Percentiles rank a stretch among this genome's conserved stretches.
These are phyloP conservation scores for Erythrobasidium hasegawianum DNA, from an alignment of 1,284 basidiomycete genomes.

Conservation along the genomic window DNA sequence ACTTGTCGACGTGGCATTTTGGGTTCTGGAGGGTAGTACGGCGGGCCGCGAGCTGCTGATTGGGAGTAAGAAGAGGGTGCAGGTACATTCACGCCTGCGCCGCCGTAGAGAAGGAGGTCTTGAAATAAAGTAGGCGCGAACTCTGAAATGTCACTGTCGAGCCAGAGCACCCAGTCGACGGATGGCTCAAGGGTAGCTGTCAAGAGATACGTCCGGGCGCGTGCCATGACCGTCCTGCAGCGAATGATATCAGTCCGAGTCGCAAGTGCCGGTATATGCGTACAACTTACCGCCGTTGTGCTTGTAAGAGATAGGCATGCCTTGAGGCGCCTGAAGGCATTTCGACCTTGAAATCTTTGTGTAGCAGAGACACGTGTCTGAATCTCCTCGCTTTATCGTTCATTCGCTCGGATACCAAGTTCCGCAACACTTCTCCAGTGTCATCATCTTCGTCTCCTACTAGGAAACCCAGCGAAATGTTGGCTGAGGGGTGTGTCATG, in stretches of 20 bases:
- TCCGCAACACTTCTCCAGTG: constrained; percentile 30
- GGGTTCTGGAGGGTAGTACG: no score
- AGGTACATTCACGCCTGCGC: constrained; percentile 27
- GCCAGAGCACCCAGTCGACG: constrained; percentile 40
- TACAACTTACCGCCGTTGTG: constrained; percentile 29
- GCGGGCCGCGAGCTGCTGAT: not conserved
- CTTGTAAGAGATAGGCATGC: constrained; percentile 34
- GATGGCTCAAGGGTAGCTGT: constrained; percentile 36
- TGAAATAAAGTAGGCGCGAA: constrained; percentile 36
- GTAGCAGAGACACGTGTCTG: constrained; percentile 33
- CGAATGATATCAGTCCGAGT: no score
- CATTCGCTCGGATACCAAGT: constrained; percentile 24
- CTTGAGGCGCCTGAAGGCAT: constrained; percentile 29
- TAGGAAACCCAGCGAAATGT: constrained; percentile 38
- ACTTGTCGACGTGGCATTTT: no score
- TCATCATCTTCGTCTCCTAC: constrained; percentile 38
- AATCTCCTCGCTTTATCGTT: constrained; percentile 6
- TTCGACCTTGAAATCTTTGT: constrained; percentile 36
- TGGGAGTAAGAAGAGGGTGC: not conserved
- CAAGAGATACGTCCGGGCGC: constrained; percentile 37
- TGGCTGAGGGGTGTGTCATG: constrained; percentile 30
- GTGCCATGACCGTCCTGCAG: constrained; percentile 36
- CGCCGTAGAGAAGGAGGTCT: constrained; percentile 36
- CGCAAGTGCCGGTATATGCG: not conserved
- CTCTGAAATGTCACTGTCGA: constrained; percentile 38